Percentiles rank a stretch among this genome's conserved stretches.
Evolutionary conservation across 2,329 filamentous ascomycete species (phyloP).

Genomic region (Scedosporium dehoogii): DNA sequence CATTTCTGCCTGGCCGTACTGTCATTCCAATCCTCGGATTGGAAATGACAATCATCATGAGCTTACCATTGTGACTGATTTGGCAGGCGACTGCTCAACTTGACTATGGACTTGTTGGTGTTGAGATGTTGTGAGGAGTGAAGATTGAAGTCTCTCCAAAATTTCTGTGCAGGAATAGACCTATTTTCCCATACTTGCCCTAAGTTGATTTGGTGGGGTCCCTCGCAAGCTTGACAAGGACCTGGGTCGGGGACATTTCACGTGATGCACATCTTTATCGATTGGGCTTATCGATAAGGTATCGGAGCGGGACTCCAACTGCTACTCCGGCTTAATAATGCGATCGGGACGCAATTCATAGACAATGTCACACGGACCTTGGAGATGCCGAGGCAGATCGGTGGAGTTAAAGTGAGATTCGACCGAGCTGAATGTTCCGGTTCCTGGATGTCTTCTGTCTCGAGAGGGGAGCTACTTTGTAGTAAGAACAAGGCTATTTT

Average conservation of each 20-base stretch:
- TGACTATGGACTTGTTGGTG: neutral
- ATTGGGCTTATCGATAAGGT: neutral
- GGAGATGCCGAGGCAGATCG: neutral
- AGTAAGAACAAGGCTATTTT: neutral
- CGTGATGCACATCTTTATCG: neutral
- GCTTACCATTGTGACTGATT: constrained; percentile 63
- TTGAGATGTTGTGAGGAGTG: constrained; percentile 6
- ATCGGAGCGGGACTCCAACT: too few species aligned
- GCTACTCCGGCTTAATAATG: neutral
- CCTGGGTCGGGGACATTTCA: constrained; percentile 1
- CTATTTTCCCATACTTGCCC: constrained; percentile 5
- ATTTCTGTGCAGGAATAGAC: constrained; percentile 29
- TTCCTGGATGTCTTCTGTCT: too few species aligned
- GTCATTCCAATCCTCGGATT: neutral
- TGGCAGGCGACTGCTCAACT: constrained; percentile 7
- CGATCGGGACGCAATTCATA: neutral
- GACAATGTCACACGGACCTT: neutral
- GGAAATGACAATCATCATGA: constrained; percentile 18
- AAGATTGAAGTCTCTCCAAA: constrained; percentile 9
- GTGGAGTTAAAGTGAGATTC: neutral
- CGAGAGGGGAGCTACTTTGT: too few species aligned
- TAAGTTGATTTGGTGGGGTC: constrained; percentile 5
- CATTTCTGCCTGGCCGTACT: constrained; percentile 30
- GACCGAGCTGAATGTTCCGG: neutral
- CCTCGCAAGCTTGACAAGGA: neutral